Evolutionary conservation across 768 basidiomycete genomes (phyloP), one percentile per base, ranked within the genome.

Genomic region (Tulasnella sp.): DNA sequence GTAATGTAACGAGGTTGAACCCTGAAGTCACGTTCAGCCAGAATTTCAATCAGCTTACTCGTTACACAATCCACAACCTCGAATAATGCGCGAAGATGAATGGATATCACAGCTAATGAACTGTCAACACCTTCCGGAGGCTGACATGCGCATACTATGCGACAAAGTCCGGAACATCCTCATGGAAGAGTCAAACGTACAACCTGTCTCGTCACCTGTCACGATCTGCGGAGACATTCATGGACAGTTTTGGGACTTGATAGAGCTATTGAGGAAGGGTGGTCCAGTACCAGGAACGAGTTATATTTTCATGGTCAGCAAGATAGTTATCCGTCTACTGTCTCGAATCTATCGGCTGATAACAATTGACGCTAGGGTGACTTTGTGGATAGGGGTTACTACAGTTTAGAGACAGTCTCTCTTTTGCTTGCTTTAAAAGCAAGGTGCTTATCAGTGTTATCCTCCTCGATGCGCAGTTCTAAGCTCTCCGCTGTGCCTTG

Each of bases 311-410:
- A 95, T 95, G 41, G 59, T 65, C 27, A 65, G 65, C 53, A 64
- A 65, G 7, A 4, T 15, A n/a, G 4, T 16, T 20, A 24, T 22
- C 8, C 41, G 16, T 34, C 41, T 12, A 13, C 20, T 28, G 34
- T 19, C 39, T n/a, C 27, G 22, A 31, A 15, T 15, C 12, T 16
- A 37, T 42, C 1, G 46, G 16, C 15, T 44, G 25, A 29, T 42
- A 42, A 12, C 25, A 29, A 33, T 10, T 16, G 34, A 8, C 16
- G 16, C 34, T 55, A 89, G 93, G 92, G 92, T 53, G 93, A 98
- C 64, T 98, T 98, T 66, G 93, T 98, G 45, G 93, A 98, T 67
- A 74, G 93, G 50, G 92, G 92, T 3, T 89, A 92, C 65, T 95
- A 95, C 66, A 91, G 87, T 60, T 70, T 96, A 22, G 93, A 98